phyloP scores from a whole-genome alignment of 148 eudicot species.

The Amaranthus hypochondriacus region DNA sequence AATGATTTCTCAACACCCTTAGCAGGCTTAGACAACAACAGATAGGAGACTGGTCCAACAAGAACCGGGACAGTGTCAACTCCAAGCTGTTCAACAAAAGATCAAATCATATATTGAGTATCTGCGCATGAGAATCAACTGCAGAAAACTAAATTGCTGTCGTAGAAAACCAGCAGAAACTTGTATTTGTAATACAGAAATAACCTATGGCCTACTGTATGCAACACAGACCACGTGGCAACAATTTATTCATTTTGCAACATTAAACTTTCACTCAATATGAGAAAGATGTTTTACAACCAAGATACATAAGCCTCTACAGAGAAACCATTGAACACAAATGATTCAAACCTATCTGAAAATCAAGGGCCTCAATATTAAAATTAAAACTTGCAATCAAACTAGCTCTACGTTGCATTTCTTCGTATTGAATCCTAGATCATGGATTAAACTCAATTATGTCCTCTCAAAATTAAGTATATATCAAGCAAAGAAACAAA shows the following conservation, averaged over 20 bases:
- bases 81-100: conserved; percentile 55
- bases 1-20: conserved; percentile 94
- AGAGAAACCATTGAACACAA: neutral
- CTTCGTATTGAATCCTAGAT: neutral
- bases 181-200: neutral
- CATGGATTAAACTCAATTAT: neutral
- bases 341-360: neutral
- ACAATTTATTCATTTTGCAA: neutral
- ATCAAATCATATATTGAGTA: neutral
- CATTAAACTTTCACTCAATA: neutral
- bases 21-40: conserved; percentile 83
- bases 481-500: no score
- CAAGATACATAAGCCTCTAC: neutral
- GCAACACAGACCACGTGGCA: neutral
- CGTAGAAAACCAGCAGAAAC: neutral
- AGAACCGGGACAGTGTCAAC: conserved; percentile 81
- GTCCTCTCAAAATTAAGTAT: neutral
- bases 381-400: neutral
- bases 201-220: no score
- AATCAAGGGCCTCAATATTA: neutral
- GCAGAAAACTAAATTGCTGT: neutral
- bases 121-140: neutral
- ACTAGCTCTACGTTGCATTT: neutral
- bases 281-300: neutral
- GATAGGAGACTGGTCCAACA: conserved; percentile 76